A percentile compares a stretch with the other conserved stretches of the same genome.
Evolutionary conservation across 495 filamentous ascomycete genomes (phyloP).

Genomic region (Immersiella caudata): DNA sequence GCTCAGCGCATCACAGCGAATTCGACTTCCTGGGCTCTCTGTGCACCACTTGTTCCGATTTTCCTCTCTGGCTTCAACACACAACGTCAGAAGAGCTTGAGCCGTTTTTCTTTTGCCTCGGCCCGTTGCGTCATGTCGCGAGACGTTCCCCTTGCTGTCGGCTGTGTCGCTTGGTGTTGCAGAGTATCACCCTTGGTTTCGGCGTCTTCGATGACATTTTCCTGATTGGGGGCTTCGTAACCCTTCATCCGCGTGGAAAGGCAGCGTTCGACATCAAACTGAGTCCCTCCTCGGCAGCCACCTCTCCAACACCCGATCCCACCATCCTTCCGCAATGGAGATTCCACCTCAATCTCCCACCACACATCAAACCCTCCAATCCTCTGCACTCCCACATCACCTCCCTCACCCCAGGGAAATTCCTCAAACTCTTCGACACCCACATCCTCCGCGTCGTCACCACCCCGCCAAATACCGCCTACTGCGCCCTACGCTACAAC

Average conservation of each 20-base stretch:
- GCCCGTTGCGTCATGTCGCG: neutral
- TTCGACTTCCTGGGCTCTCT: neutral
- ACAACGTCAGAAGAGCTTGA: neutral
- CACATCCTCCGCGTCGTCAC: neutral
- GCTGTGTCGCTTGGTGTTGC: neutral
- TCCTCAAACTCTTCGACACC: neutral
- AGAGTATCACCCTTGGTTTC: neutral
- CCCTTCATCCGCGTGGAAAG: neutral
- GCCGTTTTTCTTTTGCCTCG: neutral
- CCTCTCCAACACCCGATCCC: neutral
- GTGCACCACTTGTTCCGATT: neutral
- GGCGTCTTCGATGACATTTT: neutral
- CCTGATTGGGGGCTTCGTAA: neutral
- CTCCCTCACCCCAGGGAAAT: neutral
- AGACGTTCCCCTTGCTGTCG: neutral
- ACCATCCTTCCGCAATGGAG: too few relatives aligned
- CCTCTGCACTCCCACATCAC: neutral
- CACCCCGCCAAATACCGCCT: neutral
- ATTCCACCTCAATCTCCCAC: neutral
- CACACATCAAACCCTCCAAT: neutral
- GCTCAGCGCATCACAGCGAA: neutral
- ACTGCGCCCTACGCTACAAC: neutral
- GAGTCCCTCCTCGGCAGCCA: neutral
- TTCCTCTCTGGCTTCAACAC: neutral
- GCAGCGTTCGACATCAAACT: neutral